Evolutionary conservation across 768 basidiomycete genomes (phyloP).

Genomic region (Rhizopogon vesiculosus): DNA sequence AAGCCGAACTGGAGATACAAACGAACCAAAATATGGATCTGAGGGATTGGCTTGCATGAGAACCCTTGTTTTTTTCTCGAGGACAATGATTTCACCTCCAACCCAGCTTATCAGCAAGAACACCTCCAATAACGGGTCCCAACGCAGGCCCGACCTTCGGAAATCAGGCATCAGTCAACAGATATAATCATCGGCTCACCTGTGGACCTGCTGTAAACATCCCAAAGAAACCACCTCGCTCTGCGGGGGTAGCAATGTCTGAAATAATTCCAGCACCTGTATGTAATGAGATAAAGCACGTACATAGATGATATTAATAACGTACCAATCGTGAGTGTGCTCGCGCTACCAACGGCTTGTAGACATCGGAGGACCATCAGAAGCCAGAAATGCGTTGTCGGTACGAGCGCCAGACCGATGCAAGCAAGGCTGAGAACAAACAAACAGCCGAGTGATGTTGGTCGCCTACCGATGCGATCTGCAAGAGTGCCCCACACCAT

Average conservation of each 20-base stretch:
- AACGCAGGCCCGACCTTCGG: constrained; percentile 50
- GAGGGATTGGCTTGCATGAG: neutral
- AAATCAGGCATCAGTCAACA: neutral
- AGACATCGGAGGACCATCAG: constrained; percentile 70
- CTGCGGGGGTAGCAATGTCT: constrained; percentile 64
- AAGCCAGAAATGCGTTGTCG: constrained; percentile 61
- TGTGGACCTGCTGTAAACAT: constrained; percentile 58
- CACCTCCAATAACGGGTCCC: constrained; percentile 48
- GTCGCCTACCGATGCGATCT: constrained; percentile 55
- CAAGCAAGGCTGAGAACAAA: constrained; percentile 58
- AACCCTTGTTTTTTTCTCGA: neutral
- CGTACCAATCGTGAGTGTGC: constrained; percentile 63
- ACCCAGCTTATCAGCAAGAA: constrained; percentile 49
- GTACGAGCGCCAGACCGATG: constrained; percentile 46
- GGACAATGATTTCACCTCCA: constrained; percentile 45
- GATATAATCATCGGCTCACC: constrained; percentile 26
- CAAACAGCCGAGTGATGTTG: constrained; percentile 55
- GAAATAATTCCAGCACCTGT: constrained; percentile 67
- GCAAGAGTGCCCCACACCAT: constrained; percentile 57
- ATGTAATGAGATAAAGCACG: neutral
- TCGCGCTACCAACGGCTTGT: constrained; percentile 70
- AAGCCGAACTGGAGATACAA: constrained; percentile 40
- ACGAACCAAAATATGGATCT: constrained; percentile 64
- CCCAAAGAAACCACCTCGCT: constrained; percentile 69
- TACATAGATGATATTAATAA: neutral